Conservation (phyloP, 495 filamentous ascomycete genomes). For the Parmelia sp. region DNA sequence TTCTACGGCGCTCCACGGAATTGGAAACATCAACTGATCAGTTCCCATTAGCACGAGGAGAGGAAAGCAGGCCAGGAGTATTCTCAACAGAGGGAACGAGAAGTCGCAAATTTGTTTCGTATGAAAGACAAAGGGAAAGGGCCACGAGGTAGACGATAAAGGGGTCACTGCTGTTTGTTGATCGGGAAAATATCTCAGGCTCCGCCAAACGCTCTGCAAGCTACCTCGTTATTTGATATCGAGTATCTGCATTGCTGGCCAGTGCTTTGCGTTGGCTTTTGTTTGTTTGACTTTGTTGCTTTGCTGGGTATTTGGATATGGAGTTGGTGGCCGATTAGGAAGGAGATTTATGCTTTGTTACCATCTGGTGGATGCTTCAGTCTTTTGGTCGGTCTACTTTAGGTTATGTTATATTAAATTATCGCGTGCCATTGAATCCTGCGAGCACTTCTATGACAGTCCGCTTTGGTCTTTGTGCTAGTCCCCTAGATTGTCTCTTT, state of each 20-base stretch:
- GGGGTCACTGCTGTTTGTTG: not conserved
- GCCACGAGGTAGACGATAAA: not conserved
- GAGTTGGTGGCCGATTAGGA: not conserved
- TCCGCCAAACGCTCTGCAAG: not conserved
- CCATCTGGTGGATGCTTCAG: not conserved
- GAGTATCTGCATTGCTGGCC: not conserved
- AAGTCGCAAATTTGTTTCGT: not conserved
- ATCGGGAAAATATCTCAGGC: not conserved
- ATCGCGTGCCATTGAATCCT: not conserved
- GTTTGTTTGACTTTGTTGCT: not conserved
- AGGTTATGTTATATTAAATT: not conserved
- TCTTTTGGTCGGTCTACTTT: not conserved
- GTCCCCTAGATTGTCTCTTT: no score
- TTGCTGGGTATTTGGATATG: not conserved
- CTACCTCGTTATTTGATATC: not conserved
- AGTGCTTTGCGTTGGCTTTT: not conserved
- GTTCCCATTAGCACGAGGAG: not conserved
- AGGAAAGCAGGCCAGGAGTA: not conserved
- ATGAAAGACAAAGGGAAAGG: not conserved
- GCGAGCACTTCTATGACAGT: not conserved
- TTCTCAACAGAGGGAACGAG: not conserved
- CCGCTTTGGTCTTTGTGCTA: not conserved
- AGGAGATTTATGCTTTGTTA: no score
- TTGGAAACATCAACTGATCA: not conserved
- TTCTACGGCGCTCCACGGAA: not conserved